phyloP scores from a whole-genome alignment of 768 basidiomycete species.

The Rhizopogon sp. region DNA sequence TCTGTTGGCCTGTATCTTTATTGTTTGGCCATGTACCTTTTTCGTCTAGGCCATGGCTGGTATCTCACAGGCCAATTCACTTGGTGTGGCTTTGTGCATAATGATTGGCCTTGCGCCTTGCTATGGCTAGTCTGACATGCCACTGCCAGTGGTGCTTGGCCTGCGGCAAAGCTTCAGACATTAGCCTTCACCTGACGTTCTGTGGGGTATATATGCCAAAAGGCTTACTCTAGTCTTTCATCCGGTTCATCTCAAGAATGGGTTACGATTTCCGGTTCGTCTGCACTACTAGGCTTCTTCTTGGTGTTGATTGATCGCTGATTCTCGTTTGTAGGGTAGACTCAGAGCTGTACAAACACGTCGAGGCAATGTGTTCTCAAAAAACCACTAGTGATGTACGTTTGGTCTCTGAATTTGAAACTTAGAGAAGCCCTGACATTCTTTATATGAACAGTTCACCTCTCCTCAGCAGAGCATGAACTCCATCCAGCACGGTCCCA shows the following conservation, averaged over 20 bases:
- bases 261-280: background rate
- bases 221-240: no score
- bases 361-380: background rate
- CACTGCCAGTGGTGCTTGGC: background rate
- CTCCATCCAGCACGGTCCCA: no score
- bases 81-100: no score
- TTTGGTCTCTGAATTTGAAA: background rate
- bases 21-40: background rate
- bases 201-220: no score
- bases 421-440: background rate
- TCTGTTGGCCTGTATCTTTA: no score
- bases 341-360: background rate
- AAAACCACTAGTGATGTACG: background rate
- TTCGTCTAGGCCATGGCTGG: background rate
- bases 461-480: background rate
- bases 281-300: background rate
- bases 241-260: background rate
- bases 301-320: background rate
- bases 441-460: background rate
- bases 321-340: background rate
- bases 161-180: background rate
- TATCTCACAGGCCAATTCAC: no score
- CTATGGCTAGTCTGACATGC: background rate
- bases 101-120: background rate
- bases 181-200: background rate